These are phyloP conservation scores for Boletellus sp. DNA, from an alignment of 768 basidiomycete genomes.

Conservation along the genomic window DNA sequence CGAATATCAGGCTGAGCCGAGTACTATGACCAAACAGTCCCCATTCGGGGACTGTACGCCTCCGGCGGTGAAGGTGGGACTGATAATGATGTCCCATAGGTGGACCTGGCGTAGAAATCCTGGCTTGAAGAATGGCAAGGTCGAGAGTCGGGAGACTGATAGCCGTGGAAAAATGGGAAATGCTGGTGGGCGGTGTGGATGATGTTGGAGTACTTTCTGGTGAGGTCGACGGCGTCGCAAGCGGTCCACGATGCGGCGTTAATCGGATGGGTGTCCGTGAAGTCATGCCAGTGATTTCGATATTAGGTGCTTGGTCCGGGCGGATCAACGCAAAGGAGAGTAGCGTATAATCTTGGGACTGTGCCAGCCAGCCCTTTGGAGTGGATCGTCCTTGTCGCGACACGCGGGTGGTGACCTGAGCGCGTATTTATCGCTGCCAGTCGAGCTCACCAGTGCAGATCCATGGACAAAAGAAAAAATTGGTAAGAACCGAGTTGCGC, in stretches of 20 bases:
- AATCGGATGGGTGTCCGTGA: slow-evolving; percentile 24
- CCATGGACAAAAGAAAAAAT: slow-evolving; percentile 21
- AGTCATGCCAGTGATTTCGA: slow-evolving; percentile 19
- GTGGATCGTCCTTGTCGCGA: slow-evolving; percentile 13
- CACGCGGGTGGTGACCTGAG: background rate
- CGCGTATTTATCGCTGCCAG: slow-evolving; percentile 23
- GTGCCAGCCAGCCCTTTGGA: slow-evolving; percentile 28
- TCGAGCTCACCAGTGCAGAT: background rate
- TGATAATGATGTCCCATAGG: background rate
- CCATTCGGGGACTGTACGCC: background rate
- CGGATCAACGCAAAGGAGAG: slow-evolving; percentile 17
- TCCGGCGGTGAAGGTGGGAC: background rate
- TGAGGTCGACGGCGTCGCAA: slow-evolving; percentile 20
- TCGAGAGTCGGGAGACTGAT: slow-evolving; percentile 8
- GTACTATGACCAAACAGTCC: background rate
- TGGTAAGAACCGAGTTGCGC: slow-evolving; percentile 2
- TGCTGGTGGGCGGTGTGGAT: slow-evolving; percentile 12
- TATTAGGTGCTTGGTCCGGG: slow-evolving; percentile 16
- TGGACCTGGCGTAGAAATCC: slow-evolving; percentile 5
- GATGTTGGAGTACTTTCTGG: slow-evolving; percentile 17
- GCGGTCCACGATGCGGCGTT: slow-evolving; percentile 26
- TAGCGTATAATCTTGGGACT: slow-evolving; percentile 24
- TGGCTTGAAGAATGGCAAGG: slow-evolving; percentile 6
- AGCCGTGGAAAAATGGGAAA: slow-evolving; percentile 3
- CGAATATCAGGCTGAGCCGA: slow-evolving; percentile 1